A percentile compares a stretch with the other conserved stretches of the same genome.
These are phyloP conservation scores for Boletus rubescentipes DNA, from an alignment of 768 basidiomycete species.

Conservation along the genomic window DNA sequence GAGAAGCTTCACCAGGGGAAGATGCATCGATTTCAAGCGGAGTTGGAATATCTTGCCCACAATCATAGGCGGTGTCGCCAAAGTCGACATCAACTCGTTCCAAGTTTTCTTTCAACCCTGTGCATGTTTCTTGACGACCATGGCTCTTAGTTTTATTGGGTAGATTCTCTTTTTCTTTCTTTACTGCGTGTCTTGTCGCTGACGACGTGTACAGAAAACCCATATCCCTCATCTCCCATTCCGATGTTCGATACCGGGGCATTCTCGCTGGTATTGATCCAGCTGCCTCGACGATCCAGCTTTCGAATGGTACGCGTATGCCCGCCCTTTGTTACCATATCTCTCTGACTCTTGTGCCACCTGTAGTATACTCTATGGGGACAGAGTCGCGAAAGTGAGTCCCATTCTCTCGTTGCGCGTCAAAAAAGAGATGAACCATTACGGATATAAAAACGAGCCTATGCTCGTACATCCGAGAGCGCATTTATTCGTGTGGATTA, in stretches of 20 bases:
- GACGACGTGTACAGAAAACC: slow-evolving; percentile 58
- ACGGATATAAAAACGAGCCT: slow-evolving; percentile 43
- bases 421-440: slow-evolving; percentile 35
- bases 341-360: neutral
- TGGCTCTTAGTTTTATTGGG: slow-evolving; percentile 81
- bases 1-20: neutral
- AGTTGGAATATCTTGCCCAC: slow-evolving; percentile 21
- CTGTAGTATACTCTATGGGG: slow-evolving; percentile 78
- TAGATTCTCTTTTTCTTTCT: slow-evolving; percentile 28
- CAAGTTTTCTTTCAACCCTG: slow-evolving; percentile 19
- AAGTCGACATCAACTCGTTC: slow-evolving; percentile 11
- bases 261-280: slow-evolving; percentile 87
- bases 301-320: slow-evolving; percentile 67
- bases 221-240: slow-evolving; percentile 87
- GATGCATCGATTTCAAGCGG: slow-evolving; percentile 24
- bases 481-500: slow-evolving; percentile 52
- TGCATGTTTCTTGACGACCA: slow-evolving; percentile 30
- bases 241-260: slow-evolving; percentile 87
- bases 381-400: slow-evolving; percentile 80
- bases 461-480: slow-evolving; percentile 40
- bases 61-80: slow-evolving; percentile 11
- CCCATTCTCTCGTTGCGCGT: neutral
- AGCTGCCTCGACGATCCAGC: slow-evolving; percentile 79
- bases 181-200: neutral
- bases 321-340: neutral